Conservation (phyloP, 140 eudicot genomes). For the Flaveria floridana region DNA sequence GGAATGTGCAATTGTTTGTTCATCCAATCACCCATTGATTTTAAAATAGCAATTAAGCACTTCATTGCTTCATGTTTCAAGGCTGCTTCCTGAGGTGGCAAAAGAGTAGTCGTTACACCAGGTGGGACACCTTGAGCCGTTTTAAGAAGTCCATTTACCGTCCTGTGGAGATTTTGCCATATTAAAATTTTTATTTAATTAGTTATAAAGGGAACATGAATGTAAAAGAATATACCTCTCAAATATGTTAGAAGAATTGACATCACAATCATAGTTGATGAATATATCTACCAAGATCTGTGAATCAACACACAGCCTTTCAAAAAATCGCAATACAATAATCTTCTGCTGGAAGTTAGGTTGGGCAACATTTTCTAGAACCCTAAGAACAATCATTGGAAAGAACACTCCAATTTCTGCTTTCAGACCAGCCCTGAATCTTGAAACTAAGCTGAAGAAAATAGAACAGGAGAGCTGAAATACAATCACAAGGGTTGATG, state of each 20-base stretch:
- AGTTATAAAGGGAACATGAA: slow-evolving; percentile 15
- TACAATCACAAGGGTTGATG: slow-evolving; percentile 88
- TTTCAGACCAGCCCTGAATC: slow-evolving; percentile 97
- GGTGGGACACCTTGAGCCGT: slow-evolving; percentile 99
- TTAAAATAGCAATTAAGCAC: slow-evolving; percentile 79
- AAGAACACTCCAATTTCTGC: slow-evolving; percentile 99
- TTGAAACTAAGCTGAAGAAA: slow-evolving; percentile 91
- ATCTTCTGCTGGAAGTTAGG: slow-evolving; percentile 98
- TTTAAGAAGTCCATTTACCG: slow-evolving; percentile 97
- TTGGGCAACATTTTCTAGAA: slow-evolving; percentile 88
- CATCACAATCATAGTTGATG: slow-evolving; percentile 94
- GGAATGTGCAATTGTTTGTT: slow-evolving; percentile 91
- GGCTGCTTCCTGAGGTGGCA: slow-evolving; percentile 89
- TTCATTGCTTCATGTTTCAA: slow-evolving; percentile 95
- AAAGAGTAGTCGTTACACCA: slow-evolving; percentile 73
- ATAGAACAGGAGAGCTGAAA: slow-evolving; percentile 99
- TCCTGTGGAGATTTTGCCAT: slow-evolving; percentile 47
- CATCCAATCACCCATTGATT: slow-evolving; percentile 99
- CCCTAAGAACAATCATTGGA: slow-evolving; percentile 99
- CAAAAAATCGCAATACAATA: slow-evolving; percentile 87
- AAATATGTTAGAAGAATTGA: slow-evolving; percentile 94
- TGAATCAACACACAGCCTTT: slow-evolving; percentile 86
- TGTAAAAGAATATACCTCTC: slow-evolving; percentile 65
- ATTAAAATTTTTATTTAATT: not conserved
- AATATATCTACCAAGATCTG: slow-evolving; percentile 97